Percentiles rank a stretch among this genome's conserved stretches.
phyloP scores from a whole-genome alignment of 2,329 filamentous ascomycete genomes.

The Microcyclospora tardicrescens region DNA sequence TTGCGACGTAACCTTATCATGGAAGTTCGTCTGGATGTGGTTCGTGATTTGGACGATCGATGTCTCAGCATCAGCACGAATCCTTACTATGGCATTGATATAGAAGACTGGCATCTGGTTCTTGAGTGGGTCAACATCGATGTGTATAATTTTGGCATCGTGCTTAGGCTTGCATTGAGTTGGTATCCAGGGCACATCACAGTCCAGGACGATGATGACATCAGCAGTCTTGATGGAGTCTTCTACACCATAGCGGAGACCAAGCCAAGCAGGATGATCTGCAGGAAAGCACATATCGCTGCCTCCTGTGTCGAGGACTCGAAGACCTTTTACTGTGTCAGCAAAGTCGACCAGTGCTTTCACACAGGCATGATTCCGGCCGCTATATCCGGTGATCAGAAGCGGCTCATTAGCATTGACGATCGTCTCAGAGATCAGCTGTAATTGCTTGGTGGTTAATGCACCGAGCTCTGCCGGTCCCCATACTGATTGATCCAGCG shows the following conservation, averaged over 20 bases:
- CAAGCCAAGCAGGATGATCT: conserved; percentile 45
- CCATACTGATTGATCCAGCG: conserved; percentile 58
- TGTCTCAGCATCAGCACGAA: conserved; percentile 38
- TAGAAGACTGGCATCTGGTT: conserved; percentile 48
- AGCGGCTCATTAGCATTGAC: conserved; percentile 53
- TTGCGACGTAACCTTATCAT: conserved; percentile 23
- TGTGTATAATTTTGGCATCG: conserved; percentile 47
- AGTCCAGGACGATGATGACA: conserved; percentile 73
- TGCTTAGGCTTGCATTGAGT: conserved; percentile 51
- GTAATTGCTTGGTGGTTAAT: conserved; percentile 41
- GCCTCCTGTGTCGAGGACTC: conserved; percentile 63
- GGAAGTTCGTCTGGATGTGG: conserved; percentile 42
- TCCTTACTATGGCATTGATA: conserved; percentile 40
- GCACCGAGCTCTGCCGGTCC: conserved; percentile 55
- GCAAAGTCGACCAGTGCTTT: conserved; percentile 53
- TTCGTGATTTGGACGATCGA: conserved; percentile 56
- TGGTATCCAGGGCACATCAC: conserved; percentile 89
- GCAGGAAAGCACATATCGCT: conserved; percentile 73
- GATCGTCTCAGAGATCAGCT: conserved; percentile 49
- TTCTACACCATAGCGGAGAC: conserved; percentile 62
- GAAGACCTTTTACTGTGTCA: conserved; percentile 52
- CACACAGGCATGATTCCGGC: conserved; percentile 53
- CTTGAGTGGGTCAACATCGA: conserved; percentile 56
- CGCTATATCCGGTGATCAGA: conserved; percentile 57
- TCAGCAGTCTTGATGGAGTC: conserved; percentile 64